Conservation (phyloP, 805 yeast genomes). For the Ogataea nonfermentans region DNA sequence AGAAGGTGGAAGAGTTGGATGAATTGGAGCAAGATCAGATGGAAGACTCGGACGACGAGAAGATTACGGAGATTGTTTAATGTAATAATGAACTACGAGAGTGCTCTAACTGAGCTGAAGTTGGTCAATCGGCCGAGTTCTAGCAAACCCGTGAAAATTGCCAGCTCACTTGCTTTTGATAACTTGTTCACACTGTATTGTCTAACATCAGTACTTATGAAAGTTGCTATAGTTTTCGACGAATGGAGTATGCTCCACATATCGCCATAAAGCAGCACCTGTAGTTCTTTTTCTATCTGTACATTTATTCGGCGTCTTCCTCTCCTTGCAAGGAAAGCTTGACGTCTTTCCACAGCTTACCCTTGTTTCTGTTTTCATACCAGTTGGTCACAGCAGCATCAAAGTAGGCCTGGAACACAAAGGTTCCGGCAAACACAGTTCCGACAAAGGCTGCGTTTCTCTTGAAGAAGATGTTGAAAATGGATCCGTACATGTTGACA, state of each 20-base stretch:
- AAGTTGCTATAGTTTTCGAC: too few relatives aligned
- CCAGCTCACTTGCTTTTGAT: too few relatives aligned
- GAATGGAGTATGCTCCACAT: too few relatives aligned
- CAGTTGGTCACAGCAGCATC: slow-evolving; percentile 65
- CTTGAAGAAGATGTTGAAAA: slow-evolving; percentile 72
- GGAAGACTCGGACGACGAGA: slow-evolving; percentile 49
- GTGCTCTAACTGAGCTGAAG: too few relatives aligned
- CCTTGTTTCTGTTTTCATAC: slow-evolving; percentile 78
- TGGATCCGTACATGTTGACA: slow-evolving; percentile 36
- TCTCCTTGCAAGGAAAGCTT: slow-evolving; percentile 55
- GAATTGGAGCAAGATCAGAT: slow-evolving; percentile 45
- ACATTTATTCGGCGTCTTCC: slow-evolving; percentile 50
- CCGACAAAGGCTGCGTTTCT: slow-evolving; percentile 90
- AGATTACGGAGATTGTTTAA: slow-evolving; percentile 52
- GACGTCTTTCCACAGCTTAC: slow-evolving; percentile 83
- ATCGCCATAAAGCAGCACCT: background rate
- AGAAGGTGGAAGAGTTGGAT: slow-evolving; percentile 43
- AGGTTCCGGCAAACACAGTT: slow-evolving; percentile 78
- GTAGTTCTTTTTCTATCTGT: slow-evolving; percentile 5
- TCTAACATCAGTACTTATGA: too few relatives aligned
- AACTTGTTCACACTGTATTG: too few relatives aligned
- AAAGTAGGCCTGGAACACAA: slow-evolving; percentile 77
- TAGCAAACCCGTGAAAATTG: too few relatives aligned
- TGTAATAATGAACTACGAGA: slow-evolving; percentile 2
- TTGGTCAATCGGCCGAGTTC: too few relatives aligned